phyloP scores from a whole-genome alignment of 768 basidiomycete genomes.

The Psilocybe sp. region DNA sequence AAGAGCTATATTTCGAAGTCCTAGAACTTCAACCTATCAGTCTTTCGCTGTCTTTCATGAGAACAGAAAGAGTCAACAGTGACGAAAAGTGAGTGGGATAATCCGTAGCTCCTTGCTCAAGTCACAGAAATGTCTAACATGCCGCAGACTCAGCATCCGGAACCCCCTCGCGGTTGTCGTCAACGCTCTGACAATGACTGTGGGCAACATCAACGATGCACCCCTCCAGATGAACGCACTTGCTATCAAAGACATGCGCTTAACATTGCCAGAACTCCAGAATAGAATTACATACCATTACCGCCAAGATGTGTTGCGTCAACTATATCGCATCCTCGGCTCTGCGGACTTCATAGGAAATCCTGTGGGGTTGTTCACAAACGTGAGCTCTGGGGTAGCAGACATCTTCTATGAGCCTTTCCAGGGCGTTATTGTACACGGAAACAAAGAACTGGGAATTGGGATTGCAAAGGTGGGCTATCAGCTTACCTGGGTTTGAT shows the following conservation, averaged over 20 bases:
- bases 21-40: conserved; percentile 93
- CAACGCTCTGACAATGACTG: conserved; percentile 93
- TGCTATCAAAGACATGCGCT: conserved; percentile 89
- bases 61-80: conserved; percentile 89
- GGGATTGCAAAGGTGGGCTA: conserved; percentile 85
- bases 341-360: conserved; percentile 97
- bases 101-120: conserved; percentile 1
- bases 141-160: conserved; percentile 62
- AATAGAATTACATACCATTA: conserved; percentile 89
- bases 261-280: conserved; percentile 81
- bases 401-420: conserved; percentile 99
- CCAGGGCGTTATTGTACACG: conserved; percentile 94
- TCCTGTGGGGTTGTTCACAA: conserved; percentile 96
- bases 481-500: not conserved
- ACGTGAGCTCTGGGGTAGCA: conserved; percentile 95
- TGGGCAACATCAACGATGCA: conserved; percentile 96
- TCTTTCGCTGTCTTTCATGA: conserved; percentile 93
- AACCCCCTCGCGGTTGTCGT: conserved; percentile 93
- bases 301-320: conserved; percentile 87
- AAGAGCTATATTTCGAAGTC: conserved; percentile 92
- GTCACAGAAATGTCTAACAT: conserved; percentile 1
- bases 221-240: conserved; percentile 92
- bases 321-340: conserved; percentile 95
- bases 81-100: conserved; percentile 76
- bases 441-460: conserved; percentile 90